Percentiles rank a stretch among this genome's conserved stretches.
These are phyloP conservation scores for Oryza coarctata DNA, from an alignment of 176 grass and related monocot genomes.

Conservation along the genomic window DNA sequence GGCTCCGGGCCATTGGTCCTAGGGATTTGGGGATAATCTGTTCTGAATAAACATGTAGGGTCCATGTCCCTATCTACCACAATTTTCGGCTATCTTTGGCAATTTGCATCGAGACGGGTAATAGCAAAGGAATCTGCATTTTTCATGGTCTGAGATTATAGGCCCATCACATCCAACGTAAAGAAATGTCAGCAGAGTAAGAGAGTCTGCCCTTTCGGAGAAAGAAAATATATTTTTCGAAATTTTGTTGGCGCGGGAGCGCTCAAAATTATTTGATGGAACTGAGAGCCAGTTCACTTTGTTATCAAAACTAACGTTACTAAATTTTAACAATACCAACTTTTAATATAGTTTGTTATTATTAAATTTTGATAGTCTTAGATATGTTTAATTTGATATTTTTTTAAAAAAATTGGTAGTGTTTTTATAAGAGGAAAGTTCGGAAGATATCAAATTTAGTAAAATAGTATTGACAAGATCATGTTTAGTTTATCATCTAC, in stretches of 20 bases:
- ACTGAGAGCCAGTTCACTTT: too few relatives aligned
- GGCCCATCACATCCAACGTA: not conserved
- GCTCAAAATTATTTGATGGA: not conserved
- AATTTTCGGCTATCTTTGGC: not conserved
- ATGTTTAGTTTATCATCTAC: too few relatives aligned
- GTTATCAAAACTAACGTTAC: too few relatives aligned
- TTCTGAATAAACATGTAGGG: not conserved
- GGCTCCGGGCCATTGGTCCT: not conserved
- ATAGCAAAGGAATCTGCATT: not conserved
- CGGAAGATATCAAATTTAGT: too few relatives aligned
- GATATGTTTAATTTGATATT: too few relatives aligned
- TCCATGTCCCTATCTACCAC: not conserved
- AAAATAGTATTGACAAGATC: too few relatives aligned
- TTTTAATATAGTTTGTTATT: too few relatives aligned
- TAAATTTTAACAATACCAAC: too few relatives aligned
- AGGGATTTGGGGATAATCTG: not conserved
- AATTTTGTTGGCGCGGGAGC: not conserved
- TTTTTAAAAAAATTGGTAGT: too few relatives aligned
- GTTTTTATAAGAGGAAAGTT: too few relatives aligned
- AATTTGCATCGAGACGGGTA: not conserved
- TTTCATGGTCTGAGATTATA: slow-evolving; percentile 6
- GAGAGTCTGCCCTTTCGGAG: not conserved
- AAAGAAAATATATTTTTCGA: not conserved
- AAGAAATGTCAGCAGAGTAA: not conserved
- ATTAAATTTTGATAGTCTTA: too few relatives aligned